Conservation (phyloP, 2,329 filamentous ascomycete species). For the Aspergillus chevalieri region DNA sequence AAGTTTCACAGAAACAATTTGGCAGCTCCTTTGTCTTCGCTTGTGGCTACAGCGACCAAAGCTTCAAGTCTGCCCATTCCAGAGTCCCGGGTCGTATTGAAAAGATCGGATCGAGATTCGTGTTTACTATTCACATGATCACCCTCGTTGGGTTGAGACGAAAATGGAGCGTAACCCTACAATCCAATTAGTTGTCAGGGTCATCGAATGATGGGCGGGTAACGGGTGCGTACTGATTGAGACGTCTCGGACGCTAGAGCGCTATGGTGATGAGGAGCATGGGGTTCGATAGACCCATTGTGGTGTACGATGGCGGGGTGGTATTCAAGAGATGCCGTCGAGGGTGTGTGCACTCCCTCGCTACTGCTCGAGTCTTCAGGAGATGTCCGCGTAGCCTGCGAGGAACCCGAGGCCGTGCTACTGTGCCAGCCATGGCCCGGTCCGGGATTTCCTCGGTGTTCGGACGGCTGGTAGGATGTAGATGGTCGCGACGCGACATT, state of each 20-base stretch:
- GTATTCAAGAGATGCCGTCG: conserved; percentile 42
- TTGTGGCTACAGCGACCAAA: conserved; percentile 46
- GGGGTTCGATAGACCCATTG: conserved; percentile 41
- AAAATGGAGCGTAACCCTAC: conserved; percentile 29
- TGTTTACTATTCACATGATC: conserved; percentile 23
- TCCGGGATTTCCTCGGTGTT: conserved; percentile 20
- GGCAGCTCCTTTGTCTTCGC: conserved; percentile 35
- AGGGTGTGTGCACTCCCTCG: conserved; percentile 44
- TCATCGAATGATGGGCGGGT: conserved; percentile 17
- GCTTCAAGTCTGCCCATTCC: conserved; percentile 46
- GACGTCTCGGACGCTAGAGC: conserved; percentile 29
- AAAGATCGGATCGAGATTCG: conserved; percentile 23
- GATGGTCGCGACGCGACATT: conserved; percentile 31
- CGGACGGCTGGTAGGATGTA: conserved; percentile 29
- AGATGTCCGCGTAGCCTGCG: conserved; percentile 34
- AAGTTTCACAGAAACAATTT: conserved; percentile 26
- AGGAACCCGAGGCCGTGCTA: conserved; percentile 22
- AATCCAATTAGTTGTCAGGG: conserved; percentile 23
- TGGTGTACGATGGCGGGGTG: conserved; percentile 45
- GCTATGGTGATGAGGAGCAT: conserved; percentile 24
- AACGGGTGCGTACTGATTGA: conserved; percentile 35
- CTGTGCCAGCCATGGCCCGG: conserved; percentile 24
- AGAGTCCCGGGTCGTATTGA: conserved; percentile 24
- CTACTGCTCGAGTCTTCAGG: conserved; percentile 46
- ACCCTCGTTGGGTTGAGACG: conserved; percentile 21